phyloP scores from a whole-genome alignment of 148 eudicot genomes.

The Silene conica region DNA sequence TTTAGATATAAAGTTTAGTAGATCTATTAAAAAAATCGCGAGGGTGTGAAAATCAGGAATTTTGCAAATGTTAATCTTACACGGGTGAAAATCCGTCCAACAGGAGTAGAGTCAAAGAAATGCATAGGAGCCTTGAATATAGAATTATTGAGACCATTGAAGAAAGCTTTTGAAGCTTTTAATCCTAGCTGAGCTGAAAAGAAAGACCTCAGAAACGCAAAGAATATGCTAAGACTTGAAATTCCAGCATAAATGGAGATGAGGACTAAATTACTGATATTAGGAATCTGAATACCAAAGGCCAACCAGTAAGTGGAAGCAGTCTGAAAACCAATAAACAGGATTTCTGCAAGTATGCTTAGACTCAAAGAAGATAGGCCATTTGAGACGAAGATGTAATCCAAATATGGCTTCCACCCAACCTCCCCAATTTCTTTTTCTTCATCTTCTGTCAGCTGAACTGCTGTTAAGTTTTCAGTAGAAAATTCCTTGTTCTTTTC shows the following conservation, averaged over 20 bases:
- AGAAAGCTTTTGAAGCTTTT: constrained; percentile 39
- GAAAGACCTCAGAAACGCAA: constrained; percentile 31
- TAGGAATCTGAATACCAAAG: constrained; percentile 22
- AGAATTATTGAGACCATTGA: constrained; percentile 39
- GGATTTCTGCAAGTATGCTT: constrained; percentile 14
- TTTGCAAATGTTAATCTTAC: background rate
- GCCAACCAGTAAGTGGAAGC: constrained; percentile 57
- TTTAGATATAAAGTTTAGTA: background rate
- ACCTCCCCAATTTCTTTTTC: constrained; percentile 15
- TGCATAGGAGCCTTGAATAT: constrained; percentile 64
- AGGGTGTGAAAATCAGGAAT: background rate
- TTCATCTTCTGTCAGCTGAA: constrained; percentile 48
- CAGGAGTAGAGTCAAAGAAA: constrained; percentile 59
- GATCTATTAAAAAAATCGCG: background rate
- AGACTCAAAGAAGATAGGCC: constrained; percentile 41
- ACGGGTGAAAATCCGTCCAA: too few species aligned
- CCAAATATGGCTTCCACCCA: constrained; percentile 47
- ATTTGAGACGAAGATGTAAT: constrained; percentile 32
- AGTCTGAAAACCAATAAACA: constrained; percentile 40
- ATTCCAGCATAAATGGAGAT: constrained; percentile 21
- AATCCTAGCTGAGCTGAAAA: constrained; percentile 36
- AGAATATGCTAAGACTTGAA: constrained; percentile 23
- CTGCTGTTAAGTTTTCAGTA: constrained; percentile 4
- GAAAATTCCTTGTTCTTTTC: constrained; percentile 6
- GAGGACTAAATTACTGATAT: background rate